Conservation (phyloP, 192 early-diverging fungal genomes). For the Backusella westeae region DNA sequence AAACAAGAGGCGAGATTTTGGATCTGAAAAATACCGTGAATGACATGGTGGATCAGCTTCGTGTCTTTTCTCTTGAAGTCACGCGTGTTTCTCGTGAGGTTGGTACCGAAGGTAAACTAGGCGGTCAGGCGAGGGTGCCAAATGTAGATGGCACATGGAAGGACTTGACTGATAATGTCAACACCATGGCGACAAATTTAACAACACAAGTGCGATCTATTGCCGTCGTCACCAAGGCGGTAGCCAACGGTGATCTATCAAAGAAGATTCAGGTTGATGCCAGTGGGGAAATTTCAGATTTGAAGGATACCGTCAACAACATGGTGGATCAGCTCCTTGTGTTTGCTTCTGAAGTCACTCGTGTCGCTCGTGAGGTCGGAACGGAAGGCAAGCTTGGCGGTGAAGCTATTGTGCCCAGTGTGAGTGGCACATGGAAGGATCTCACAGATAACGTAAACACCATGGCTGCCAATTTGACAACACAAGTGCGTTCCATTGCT, state of each 20-base stretch:
- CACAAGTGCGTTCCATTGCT: slow-evolving; percentile 70
- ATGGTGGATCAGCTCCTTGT: slow-evolving; percentile 59
- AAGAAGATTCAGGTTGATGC: slow-evolving; percentile 49
- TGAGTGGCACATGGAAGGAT: slow-evolving; percentile 77
- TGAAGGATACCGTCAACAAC: slow-evolving; percentile 61
- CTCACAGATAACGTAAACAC: slow-evolving; percentile 68
- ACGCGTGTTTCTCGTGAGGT: slow-evolving; percentile 35
- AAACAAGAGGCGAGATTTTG: slow-evolving; percentile 62
- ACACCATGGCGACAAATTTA: slow-evolving; percentile 56
- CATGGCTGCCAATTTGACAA: slow-evolving; percentile 62
- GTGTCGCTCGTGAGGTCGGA: slow-evolving; percentile 66
- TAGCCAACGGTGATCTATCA: slow-evolving; percentile 48
- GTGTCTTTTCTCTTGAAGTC: slow-evolving; percentile 42
- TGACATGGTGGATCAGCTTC: slow-evolving; percentile 64
- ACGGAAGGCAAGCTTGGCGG: slow-evolving; percentile 75
- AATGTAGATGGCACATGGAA: slow-evolving; percentile 54
- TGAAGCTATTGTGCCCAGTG: slow-evolving; percentile 69
- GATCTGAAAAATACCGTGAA: slow-evolving; percentile 70
- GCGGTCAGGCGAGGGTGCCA: slow-evolving; percentile 43
- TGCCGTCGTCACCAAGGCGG: slow-evolving; percentile 49
- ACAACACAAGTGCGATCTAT: slow-evolving; percentile 55
- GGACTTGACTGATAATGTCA: slow-evolving; percentile 57
- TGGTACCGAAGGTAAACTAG: slow-evolving; percentile 46
- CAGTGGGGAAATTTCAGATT: slow-evolving; percentile 52
- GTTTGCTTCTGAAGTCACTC: slow-evolving; percentile 63